A percentile compares a stretch with the other conserved stretches of the same genome.
These are phyloP conservation scores for Gnomoniopsis sp. DNA, from an alignment of 2,329 filamentous ascomycete species.

Conservation along the genomic window DNA sequence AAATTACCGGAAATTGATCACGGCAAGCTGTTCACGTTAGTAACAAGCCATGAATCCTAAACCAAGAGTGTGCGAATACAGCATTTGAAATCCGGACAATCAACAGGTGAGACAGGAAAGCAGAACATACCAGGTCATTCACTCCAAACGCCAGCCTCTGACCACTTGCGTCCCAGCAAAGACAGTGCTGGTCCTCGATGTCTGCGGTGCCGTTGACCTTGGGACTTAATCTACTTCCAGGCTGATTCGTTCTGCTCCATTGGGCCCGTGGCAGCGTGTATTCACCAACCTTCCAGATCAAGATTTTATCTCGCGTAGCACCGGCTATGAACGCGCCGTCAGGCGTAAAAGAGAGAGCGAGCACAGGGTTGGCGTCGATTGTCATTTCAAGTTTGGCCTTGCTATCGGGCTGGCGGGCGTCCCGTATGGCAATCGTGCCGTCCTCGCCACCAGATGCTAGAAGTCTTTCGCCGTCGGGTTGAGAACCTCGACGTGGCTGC, in stretches of 20 bases:
- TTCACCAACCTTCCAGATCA: slow-evolving; percentile 65
- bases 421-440: slow-evolving; percentile 61
- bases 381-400: slow-evolving; percentile 59
- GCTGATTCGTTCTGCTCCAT: slow-evolving; percentile 54
- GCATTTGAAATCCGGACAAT: neutral
- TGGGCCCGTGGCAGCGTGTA: slow-evolving; percentile 55
- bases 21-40: slow-evolving; percentile 27
- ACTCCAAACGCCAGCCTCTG: slow-evolving; percentile 62
- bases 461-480: slow-evolving; percentile 48
- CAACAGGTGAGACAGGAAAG: neutral
- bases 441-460: slow-evolving; percentile 62
- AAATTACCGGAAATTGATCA: slow-evolving; percentile 27
- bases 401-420: slow-evolving; percentile 51
- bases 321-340: slow-evolving; percentile 62
- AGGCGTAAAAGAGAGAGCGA: slow-evolving; percentile 59
- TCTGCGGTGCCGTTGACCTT: slow-evolving; percentile 44
- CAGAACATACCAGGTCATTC: slow-evolving; percentile 54
- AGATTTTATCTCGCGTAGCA: slow-evolving; percentile 54
- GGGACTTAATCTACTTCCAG: slow-evolving; percentile 54
- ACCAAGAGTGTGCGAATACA: neutral
- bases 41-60: neutral
- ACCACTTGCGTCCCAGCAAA: slow-evolving; percentile 61
- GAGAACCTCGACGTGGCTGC: slow-evolving; percentile 49
- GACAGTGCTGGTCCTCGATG: slow-evolving; percentile 58
- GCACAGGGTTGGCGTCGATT: slow-evolving; percentile 53